Conservation (phyloP, 2,329 filamentous ascomycete genomes). For the Cytospora schulzeri region DNA sequence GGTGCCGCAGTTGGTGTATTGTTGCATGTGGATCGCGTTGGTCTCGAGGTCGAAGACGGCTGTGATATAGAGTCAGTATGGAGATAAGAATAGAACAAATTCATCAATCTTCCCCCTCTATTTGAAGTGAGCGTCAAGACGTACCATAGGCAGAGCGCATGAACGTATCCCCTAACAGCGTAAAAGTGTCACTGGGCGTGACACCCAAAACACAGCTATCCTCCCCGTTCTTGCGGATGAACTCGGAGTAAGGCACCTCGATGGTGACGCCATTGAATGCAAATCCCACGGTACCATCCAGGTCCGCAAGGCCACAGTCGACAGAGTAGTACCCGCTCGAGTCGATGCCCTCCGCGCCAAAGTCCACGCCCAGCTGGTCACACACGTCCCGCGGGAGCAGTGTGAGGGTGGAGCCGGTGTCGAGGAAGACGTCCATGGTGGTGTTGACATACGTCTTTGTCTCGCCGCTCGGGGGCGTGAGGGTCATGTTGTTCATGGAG, state of each 20-base stretch:
- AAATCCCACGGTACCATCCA: constrained; percentile 51
- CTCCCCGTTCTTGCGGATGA: constrained; percentile 44
- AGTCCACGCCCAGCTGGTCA: constrained; percentile 49
- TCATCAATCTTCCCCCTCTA: too few species aligned
- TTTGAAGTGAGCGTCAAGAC: constrained; percentile 19
- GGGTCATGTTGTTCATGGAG: constrained; percentile 46
- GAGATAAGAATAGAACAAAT: neutral
- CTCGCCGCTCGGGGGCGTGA: constrained; percentile 42
- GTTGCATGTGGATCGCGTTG: constrained; percentile 51
- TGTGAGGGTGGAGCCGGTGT: constrained; percentile 70
- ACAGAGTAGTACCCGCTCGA: constrained; percentile 49
- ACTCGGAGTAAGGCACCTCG: constrained; percentile 51
- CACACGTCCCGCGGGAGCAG: constrained; percentile 63
- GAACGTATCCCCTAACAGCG: constrained; percentile 61
- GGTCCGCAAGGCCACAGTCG: constrained; percentile 45
- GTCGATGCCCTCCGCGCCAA: constrained; percentile 46
- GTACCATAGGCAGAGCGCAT: constrained; percentile 56
- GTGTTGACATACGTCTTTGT: constrained; percentile 41
- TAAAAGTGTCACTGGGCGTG: constrained; percentile 48
- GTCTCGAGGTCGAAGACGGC: constrained; percentile 56
- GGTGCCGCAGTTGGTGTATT: constrained; percentile 54
- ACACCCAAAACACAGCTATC: constrained; percentile 53
- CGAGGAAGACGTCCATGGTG: constrained; percentile 62
- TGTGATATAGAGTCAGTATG: constrained; percentile 28
- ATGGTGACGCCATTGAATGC: constrained; percentile 51